phyloP scores from a whole-genome alignment of 2,329 filamentous ascomycete species.

The Ophiocordyceps camponoti-leonardi region DNA sequence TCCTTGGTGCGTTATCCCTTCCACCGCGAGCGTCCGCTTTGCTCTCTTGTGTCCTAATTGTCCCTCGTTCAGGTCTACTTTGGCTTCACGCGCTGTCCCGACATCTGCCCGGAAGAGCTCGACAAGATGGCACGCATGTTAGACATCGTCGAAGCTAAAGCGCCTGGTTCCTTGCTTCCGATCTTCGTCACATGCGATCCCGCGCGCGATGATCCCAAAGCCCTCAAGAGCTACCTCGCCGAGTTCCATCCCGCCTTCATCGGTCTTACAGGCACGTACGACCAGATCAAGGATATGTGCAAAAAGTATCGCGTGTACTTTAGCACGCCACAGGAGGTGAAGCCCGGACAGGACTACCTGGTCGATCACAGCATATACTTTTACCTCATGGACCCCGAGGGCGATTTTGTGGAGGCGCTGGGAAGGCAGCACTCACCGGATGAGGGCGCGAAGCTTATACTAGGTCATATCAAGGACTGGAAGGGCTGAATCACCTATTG shows the following conservation, averaged over 20 bases:
- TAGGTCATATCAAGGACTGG: constrained; percentile 63
- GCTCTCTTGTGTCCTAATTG: neutral
- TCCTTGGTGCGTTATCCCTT: constrained; percentile 38
- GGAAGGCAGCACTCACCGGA: constrained; percentile 87
- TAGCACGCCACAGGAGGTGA: constrained; percentile 73
- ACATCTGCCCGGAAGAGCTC: constrained; percentile 96
- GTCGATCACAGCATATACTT: constrained; percentile 99
- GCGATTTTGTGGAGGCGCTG: constrained; percentile 94
- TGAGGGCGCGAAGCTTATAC: constrained; percentile 66
- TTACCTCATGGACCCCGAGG: constrained; percentile 96
- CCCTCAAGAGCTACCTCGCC: constrained; percentile 67
- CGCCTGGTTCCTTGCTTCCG: constrained; percentile 43
- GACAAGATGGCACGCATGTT: constrained; percentile 99
- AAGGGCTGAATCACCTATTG: constrained; percentile 1
- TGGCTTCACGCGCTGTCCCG: constrained; percentile 93
- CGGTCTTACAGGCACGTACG: constrained; percentile 83
- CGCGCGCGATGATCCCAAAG: constrained; percentile 69
- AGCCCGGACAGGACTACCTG: constrained; percentile 88
- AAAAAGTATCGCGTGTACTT: constrained; percentile 97
- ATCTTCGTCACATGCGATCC: constrained; percentile 96
- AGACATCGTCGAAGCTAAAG: constrained; percentile 45
- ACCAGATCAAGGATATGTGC: constrained; percentile 85
- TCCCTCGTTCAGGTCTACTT: constrained; percentile 66
- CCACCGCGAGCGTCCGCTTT: neutral
- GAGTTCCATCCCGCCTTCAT: constrained; percentile 83